Evolutionary conservation across 2,329 filamentous ascomycete species (phyloP).

Genomic region (Xylariaceae sp.): DNA sequence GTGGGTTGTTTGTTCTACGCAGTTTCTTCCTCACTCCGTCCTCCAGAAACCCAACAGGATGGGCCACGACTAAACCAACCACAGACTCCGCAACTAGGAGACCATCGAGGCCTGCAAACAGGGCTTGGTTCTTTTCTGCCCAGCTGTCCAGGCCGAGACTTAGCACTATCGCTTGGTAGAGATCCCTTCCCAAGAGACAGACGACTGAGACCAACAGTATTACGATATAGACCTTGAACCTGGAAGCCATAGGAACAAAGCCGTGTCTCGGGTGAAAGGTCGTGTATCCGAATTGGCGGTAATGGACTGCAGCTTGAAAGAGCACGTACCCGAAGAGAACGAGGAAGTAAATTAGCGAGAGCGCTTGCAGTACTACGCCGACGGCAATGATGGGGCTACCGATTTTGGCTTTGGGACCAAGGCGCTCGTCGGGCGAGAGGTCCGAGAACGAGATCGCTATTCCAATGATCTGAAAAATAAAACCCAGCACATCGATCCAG

Average conservation of each 20-base stretch:
- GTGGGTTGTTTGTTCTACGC: conserved; percentile 7
- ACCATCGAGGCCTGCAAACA: conserved; percentile 37
- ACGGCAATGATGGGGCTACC: conserved; percentile 30
- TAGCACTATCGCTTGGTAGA: conserved; percentile 33
- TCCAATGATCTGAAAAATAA: conserved; percentile 33
- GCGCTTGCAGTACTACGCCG: conserved; percentile 32
- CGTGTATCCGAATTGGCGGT: conserved; percentile 33
- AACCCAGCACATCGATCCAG: conserved; percentile 31
- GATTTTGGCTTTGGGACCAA: conserved; percentile 14
- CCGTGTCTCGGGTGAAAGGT: conserved; percentile 34
- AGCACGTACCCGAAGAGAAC: conserved; percentile 30
- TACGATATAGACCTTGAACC: conserved; percentile 33
- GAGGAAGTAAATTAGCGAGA: conserved; percentile 29
- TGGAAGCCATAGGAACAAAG: conserved; percentile 28
- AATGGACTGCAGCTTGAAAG: conserved; percentile 27
- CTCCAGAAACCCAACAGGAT: conserved; percentile 31
- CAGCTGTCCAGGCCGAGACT: conserved; percentile 30
- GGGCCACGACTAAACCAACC: conserved; percentile 32
- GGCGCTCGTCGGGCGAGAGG: conserved; percentile 18
- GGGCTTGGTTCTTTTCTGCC: conserved; percentile 29
- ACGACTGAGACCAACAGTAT: conserved; percentile 29
- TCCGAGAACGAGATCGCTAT: conserved; percentile 33
- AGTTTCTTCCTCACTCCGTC: conserved; percentile 22
- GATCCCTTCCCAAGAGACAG: conserved; percentile 31
- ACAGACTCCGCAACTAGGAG: conserved; percentile 35